Conservation (phyloP, 495 filamentous ascomycete species). For the Hypoxylon rickii region DNA sequence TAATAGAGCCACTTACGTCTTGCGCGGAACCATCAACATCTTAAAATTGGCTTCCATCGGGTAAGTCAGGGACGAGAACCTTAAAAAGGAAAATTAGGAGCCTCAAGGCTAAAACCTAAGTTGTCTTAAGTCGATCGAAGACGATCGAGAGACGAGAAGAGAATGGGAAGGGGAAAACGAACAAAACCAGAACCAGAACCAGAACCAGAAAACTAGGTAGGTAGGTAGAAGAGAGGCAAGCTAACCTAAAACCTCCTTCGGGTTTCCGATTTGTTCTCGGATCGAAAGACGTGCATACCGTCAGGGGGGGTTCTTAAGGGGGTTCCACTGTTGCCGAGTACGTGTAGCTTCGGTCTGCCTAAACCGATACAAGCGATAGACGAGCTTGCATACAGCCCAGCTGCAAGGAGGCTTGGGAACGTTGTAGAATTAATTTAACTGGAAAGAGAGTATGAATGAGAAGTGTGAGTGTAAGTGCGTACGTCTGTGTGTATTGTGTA, state of each 20-base stretch:
- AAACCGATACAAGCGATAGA: constrained; percentile 25
- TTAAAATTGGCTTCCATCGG: constrained; percentile 13
- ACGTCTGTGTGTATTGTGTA: no score
- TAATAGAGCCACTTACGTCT: background rate
- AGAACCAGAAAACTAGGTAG: background rate
- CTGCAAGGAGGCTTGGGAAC: constrained; percentile 18
- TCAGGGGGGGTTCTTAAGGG: background rate
- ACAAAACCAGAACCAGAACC: background rate
- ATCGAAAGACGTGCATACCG: constrained; percentile 35
- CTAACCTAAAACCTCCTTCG: constrained; percentile 15
- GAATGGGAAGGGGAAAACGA: background rate
- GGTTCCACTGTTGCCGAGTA: constrained; percentile 26
- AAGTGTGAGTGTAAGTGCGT: constrained; percentile 1
- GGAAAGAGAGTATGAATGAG: constrained; percentile 8
- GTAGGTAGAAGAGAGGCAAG: background rate
- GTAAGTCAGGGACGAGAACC: constrained; percentile 33
- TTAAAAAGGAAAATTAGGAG: constrained; percentile 5
- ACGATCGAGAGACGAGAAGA: background rate
- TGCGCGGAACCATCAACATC: background rate
- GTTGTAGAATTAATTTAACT: constrained; percentile 22
- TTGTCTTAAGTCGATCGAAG: background rate
- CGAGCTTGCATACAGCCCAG: constrained; percentile 16
- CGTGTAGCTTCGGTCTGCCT: constrained; percentile 33
- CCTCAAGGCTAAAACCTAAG: constrained; percentile 1
- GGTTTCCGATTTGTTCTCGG: constrained; percentile 35